These are phyloP conservation scores for Tylopilus sp. DNA, from an alignment of 768 basidiomycete species.

Conservation along the genomic window DNA sequence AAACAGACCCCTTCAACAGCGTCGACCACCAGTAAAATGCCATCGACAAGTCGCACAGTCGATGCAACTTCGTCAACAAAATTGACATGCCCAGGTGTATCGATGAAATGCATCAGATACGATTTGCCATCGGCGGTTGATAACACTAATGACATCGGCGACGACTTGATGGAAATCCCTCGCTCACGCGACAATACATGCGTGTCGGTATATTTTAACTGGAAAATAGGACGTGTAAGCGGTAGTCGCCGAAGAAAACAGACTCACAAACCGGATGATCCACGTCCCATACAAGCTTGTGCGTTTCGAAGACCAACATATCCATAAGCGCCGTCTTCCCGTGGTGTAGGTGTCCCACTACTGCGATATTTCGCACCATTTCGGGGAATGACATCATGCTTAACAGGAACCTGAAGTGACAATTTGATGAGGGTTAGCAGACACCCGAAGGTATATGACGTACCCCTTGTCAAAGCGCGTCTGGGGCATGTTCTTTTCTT, in stretches of 20 bases:
- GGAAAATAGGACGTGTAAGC: slow-evolving; percentile 19
- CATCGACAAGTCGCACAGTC: slow-evolving; percentile 83
- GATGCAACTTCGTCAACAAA: slow-evolving; percentile 97
- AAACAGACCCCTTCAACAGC: slow-evolving; percentile 92
- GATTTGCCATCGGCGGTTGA: slow-evolving; percentile 87
- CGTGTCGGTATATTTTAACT: slow-evolving; percentile 96
- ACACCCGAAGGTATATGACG: slow-evolving; percentile 24
- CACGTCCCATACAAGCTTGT: slow-evolving; percentile 91
- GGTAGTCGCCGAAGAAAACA: slow-evolving; percentile 6
- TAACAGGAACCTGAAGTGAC: slow-evolving; percentile 72
- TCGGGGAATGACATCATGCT: slow-evolving; percentile 90
- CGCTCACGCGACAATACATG: slow-evolving; percentile 86
- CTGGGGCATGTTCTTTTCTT: slow-evolving; percentile 93
- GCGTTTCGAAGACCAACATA: slow-evolving; percentile 96
- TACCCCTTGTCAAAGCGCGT: slow-evolving; percentile 98
- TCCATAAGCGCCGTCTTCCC: slow-evolving; percentile 97
- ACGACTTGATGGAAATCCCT: slow-evolving; percentile 93
- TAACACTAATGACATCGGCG: slow-evolving; percentile 91
- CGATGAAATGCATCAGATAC: slow-evolving; percentile 88
- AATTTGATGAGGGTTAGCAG: slow-evolving; percentile 6
- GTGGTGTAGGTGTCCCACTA: slow-evolving; percentile 96
- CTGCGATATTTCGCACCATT: slow-evolving; percentile 93
- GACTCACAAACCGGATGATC: slow-evolving; percentile 70
- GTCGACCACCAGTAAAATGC: slow-evolving; percentile 91
- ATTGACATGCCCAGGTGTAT: slow-evolving; percentile 98